Conservation (phyloP, 2,329 filamentous ascomycete genomes). For the Pseudogymnoascus sp. region DNA sequence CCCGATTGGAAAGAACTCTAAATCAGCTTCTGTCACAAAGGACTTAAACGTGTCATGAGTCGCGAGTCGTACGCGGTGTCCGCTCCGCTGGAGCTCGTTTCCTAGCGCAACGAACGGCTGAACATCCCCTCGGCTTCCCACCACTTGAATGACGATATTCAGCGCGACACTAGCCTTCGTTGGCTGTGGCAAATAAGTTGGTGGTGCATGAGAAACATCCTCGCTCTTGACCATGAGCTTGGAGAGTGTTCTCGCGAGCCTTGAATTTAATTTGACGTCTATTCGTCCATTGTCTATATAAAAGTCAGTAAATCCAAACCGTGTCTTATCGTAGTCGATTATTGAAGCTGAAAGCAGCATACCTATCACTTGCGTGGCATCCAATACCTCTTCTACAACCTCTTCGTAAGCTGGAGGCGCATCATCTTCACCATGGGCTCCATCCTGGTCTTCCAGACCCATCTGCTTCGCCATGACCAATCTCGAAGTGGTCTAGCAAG, state of each 20-base stretch:
- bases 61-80: conserved; percentile 49
- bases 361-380: not conserved
- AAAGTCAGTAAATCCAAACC: not conserved
- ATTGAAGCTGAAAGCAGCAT: not conserved
- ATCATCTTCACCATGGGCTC: not conserved
- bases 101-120: conserved; percentile 55
- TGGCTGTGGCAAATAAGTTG: not conserved
- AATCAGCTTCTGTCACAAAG: conserved; percentile 44
- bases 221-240: conserved; percentile 57
- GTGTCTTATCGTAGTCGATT: not conserved
- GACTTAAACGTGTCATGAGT: conserved; percentile 48
- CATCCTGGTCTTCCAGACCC: not conserved
- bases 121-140: conserved; percentile 47
- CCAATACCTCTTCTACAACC: not conserved
- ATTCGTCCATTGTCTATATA: conserved; percentile 44
- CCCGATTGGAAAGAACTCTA: conserved; percentile 53
- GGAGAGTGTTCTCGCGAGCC: conserved; percentile 13
- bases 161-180: conserved; percentile 33
- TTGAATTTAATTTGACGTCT: conserved; percentile 47
- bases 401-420: not conserved
- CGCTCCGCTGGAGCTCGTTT: conserved; percentile 40
- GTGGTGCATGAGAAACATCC: not conserved
- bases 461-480: not conserved
- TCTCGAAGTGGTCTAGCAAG: not conserved
- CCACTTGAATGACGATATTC: conserved; percentile 51